Percentiles rank a stretch among this genome's conserved stretches.
phyloP scores from a whole-genome alignment of 352 stramenopile genomes.

The Globisporangium recalcitrans region DNA sequence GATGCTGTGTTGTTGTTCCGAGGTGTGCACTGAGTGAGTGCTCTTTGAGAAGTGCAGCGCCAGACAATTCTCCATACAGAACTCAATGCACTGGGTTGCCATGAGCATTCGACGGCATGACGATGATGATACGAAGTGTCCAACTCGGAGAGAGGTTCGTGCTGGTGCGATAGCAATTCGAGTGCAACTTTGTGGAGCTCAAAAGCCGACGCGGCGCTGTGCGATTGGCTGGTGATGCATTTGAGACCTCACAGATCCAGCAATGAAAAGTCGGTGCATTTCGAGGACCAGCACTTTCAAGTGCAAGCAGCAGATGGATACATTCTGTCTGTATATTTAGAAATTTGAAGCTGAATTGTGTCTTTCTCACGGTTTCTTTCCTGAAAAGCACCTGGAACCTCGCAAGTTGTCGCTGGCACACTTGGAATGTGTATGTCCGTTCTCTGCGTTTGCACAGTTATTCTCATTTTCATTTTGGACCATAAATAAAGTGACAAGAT shows the following conservation, averaged over 20 bases:
- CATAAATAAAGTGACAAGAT: too few species aligned
- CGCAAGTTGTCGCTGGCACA: neutral
- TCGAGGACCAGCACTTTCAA: neutral
- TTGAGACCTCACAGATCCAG: neutral
- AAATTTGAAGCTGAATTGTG: neutral
- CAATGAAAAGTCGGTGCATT: neutral
- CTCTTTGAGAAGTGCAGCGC: neutral
- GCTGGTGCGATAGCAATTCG: neutral
- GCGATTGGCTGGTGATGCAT: neutral
- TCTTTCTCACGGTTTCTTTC: neutral
- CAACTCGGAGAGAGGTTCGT: neutral
- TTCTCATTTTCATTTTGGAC: neutral
- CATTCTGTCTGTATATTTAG: neutral
- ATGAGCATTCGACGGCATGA: neutral
- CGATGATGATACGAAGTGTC: neutral
- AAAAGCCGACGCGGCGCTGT: neutral
- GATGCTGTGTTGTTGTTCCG: neutral
- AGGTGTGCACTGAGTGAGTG: too few species aligned
- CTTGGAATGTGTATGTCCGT: slow-evolving; percentile 3
- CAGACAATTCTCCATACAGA: neutral
- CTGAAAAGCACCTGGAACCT: neutral
- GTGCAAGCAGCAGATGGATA: neutral
- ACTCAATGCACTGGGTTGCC: neutral
- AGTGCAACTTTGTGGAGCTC: neutral
- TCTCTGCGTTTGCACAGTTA: neutral